Conservation (phyloP, 768 basidiomycete species). For the Lactarius vividus region DNA sequence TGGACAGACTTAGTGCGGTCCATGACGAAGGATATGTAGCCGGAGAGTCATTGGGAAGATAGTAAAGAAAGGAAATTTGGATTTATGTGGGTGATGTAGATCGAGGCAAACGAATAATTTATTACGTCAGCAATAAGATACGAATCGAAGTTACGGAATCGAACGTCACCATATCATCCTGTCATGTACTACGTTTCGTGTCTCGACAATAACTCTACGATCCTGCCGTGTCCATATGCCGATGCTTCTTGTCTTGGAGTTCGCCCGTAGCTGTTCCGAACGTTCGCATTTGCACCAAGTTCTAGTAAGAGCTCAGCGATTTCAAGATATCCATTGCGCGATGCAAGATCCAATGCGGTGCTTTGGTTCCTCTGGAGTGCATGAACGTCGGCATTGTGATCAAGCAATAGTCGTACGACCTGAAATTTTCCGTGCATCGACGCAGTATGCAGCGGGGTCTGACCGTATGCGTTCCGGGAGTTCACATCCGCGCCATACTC, state of each 20-base stretch:
- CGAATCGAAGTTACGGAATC: too few relatives aligned
- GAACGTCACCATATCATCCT: too few relatives aligned
- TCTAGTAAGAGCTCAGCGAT: neutral
- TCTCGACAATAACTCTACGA: neutral
- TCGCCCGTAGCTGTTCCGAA: neutral
- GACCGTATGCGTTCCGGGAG: neutral
- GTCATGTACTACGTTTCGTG: neutral
- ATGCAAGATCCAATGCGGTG: slow-evolving; percentile 4
- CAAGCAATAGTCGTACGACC: neutral
- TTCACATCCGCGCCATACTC: neutral
- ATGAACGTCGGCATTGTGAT: neutral
- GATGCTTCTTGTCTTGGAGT: neutral
- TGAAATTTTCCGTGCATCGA: neutral
- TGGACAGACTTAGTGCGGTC: too few relatives aligned
- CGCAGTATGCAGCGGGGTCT: neutral
- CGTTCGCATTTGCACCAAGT: neutral
- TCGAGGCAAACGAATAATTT: too few relatives aligned
- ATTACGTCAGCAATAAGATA: too few relatives aligned
- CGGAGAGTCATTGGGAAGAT: too few relatives aligned
- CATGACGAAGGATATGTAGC: too few relatives aligned
- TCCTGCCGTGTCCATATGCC: neutral
- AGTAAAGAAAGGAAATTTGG: too few relatives aligned
- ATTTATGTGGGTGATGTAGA: too few relatives aligned
- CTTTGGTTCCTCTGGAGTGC: neutral
- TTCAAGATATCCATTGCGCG: neutral